Conservation (phyloP, 2,329 filamentous ascomycete species). For the Ophiocordyceps camponoti-floridani region DNA sequence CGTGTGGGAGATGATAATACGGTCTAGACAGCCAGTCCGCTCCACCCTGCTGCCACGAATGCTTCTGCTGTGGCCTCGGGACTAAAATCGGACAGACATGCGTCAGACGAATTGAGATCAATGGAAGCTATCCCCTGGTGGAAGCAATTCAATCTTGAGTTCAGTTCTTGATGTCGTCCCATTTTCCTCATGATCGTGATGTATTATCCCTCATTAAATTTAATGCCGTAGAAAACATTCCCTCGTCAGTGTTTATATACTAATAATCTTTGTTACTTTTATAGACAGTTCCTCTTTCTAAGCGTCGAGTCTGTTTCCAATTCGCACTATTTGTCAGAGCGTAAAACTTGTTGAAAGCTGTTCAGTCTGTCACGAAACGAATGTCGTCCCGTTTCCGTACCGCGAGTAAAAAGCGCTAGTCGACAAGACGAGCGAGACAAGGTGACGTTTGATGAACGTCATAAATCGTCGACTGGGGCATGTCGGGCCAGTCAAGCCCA, state of each 20-base stretch:
- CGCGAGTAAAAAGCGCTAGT: neutral
- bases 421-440: neutral
- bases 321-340: neutral
- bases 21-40: slow-evolving; percentile 51
- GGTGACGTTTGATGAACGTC: neutral
- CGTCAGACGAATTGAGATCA: neutral
- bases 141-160: neutral
- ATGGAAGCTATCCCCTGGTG: neutral
- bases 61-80: slow-evolving; percentile 33
- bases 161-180: neutral
- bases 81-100: slow-evolving; percentile 46
- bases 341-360: neutral
- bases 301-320: neutral
- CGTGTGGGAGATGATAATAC: slow-evolving; percentile 45
- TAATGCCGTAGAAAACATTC: neutral
- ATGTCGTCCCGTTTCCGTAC: neutral
- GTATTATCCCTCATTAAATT: neutral
- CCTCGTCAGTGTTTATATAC: neutral
- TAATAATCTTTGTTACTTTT: neutral
- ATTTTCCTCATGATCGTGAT: neutral
- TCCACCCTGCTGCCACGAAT: slow-evolving; percentile 46
- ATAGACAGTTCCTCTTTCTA: neutral
- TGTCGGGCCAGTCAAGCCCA: neutral
- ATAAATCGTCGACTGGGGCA: slow-evolving; percentile 1
- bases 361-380: neutral